Evolutionary conservation across 257 asterid species (phyloP).

Genomic region (Verbena officinalis): DNA sequence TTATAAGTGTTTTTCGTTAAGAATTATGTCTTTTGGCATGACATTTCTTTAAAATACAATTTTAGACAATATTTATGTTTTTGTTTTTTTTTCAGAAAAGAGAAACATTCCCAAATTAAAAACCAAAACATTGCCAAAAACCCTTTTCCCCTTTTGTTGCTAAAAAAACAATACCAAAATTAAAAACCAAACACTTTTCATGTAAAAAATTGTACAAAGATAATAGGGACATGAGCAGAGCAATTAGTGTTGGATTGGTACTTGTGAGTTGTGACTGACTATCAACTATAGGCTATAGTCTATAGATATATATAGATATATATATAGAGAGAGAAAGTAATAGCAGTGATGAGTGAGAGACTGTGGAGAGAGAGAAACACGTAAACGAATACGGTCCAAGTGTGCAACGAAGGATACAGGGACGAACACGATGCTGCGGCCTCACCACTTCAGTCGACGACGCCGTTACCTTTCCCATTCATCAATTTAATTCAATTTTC

Average conservation of each 20-base stretch:
- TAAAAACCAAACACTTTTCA: too few relatives aligned
- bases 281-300: too few relatives aligned
- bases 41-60: too few relatives aligned
- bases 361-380: conserved; percentile 33
- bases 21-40: too few relatives aligned
- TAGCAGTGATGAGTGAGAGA: neutral
- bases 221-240: neutral
- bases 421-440: conserved; percentile 38
- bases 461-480: neutral
- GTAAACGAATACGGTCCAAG: conserved; percentile 65
- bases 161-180: too few relatives aligned
- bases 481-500: neutral
- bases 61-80: too few relatives aligned
- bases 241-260: neutral
- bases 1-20: too few relatives aligned
- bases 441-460: neutral
- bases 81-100: too few relatives aligned
- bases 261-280: neutral
- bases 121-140: neutral
- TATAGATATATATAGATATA: too few relatives aligned
- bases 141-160: too few relatives aligned
- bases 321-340: neutral
- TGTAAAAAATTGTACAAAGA: too few relatives aligned
- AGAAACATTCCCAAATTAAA: too few relatives aligned
- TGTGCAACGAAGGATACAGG: conserved; percentile 37